A percentile compares a stretch with the other conserved stretches of the same genome.
Conservation (phyloP, 129 eudicot species). For the Ambrosia trifida region DNA sequence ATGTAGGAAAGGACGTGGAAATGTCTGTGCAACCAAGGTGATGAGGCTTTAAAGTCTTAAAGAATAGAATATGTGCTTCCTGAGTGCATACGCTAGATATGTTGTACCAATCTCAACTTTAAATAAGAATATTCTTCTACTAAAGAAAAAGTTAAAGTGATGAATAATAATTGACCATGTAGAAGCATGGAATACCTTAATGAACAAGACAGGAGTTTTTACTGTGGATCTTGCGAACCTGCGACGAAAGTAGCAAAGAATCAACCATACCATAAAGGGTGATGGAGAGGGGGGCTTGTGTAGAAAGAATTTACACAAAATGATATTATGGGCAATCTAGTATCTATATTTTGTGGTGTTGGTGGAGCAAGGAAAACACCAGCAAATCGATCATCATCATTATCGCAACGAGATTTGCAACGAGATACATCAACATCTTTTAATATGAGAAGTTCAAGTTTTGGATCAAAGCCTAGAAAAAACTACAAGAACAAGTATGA, state of each 20-base stretch:
- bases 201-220: background rate
- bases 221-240: slow-evolving; percentile 14
- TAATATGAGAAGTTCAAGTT: slow-evolving; percentile 6
- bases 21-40: background rate
- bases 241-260: slow-evolving; percentile 18
- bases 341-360: slow-evolving; percentile 18
- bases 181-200: slow-evolving; percentile 19
- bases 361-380: slow-evolving; percentile 18
- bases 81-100: slow-evolving; percentile 27
- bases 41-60: slow-evolving; percentile 15
- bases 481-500: slow-evolving; percentile 56
- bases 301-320: slow-evolving; percentile 8
- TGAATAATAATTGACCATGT: background rate
- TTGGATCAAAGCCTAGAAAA: slow-evolving; percentile 12
- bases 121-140: slow-evolving; percentile 34
- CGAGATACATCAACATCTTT: background rate
- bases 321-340: slow-evolving; percentile 35
- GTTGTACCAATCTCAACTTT: background rate
- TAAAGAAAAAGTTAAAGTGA: slow-evolving; percentile 33
- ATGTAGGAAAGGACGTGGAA: slow-evolving; percentile 23
- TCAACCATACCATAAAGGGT: slow-evolving; percentile 14
- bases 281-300: slow-evolving; percentile 4
- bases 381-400: slow-evolving; percentile 1
- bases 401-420: no score
- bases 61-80: slow-evolving; percentile 36